Percentiles rank a stretch among this genome's conserved stretches.
Conservation (phyloP, 169 alveolate species). For the Eimeria acervulina region DNA sequence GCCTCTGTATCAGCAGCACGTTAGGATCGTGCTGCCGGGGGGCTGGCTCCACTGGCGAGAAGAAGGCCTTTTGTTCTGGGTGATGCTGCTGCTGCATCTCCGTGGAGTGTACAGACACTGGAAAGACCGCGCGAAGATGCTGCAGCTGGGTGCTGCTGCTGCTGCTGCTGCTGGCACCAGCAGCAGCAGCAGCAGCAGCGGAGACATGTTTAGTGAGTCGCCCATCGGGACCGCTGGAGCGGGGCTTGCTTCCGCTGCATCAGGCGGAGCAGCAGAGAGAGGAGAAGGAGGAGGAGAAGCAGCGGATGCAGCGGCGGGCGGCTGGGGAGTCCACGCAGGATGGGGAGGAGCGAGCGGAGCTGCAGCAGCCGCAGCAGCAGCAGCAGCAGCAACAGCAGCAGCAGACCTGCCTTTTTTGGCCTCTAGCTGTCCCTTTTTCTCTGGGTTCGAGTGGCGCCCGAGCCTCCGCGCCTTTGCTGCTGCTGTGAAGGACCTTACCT, state of each 20-base stretch:
- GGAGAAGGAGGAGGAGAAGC: background rate
- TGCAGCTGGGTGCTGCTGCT: background rate
- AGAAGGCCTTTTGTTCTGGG: slow-evolving; percentile 71
- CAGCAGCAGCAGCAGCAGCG: slow-evolving; percentile 39
- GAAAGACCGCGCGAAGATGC: background rate
- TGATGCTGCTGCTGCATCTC: slow-evolving; percentile 70
- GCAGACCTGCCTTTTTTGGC: slow-evolving; percentile 61
- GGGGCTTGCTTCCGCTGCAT: background rate
- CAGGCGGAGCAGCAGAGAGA: background rate
- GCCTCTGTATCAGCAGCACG: slow-evolving; percentile 68
- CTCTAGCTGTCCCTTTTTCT: slow-evolving; percentile 19
- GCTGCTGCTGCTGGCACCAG: background rate
- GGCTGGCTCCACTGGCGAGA: slow-evolving; percentile 82
- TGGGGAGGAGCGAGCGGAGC: background rate
- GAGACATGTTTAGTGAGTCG: background rate
- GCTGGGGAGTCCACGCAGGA: background rate
- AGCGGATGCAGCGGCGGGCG: background rate
- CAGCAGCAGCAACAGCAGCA: slow-evolving; percentile 70
- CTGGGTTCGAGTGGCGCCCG: slow-evolving; percentile 1
- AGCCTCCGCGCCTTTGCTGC: slow-evolving; percentile 6
- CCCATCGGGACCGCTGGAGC: background rate
- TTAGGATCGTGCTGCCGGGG: slow-evolving; percentile 59
- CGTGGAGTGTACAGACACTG: slow-evolving; percentile 50
- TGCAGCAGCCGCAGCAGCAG: background rate
- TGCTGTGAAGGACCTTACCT: background rate